These are phyloP conservation scores for Prosopis cineraria DNA, from an alignment of 306 rosid genomes.

Conservation along the genomic window DNA sequence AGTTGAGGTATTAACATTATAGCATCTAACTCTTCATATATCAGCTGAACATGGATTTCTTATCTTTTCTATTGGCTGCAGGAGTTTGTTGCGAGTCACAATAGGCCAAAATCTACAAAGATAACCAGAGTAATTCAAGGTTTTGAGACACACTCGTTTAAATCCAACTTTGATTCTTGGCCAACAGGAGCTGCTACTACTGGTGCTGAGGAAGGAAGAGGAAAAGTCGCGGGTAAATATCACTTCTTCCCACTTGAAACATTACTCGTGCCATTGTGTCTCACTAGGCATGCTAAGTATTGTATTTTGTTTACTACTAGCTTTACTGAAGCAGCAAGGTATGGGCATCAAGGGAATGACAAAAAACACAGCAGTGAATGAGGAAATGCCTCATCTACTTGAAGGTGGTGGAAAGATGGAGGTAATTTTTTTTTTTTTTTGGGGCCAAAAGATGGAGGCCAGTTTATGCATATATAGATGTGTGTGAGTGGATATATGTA, in stretches of 20 bases:
- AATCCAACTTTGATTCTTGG: conserved; percentile 93
- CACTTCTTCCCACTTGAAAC: conserved; percentile 29
- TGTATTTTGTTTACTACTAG: conserved; percentile 47
- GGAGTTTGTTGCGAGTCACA: conserved; percentile 79
- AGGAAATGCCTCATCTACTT: conserved; percentile 92
- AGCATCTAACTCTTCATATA: conserved; percentile 26
- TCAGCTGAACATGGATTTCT: conserved; percentile 34
- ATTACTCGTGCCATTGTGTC: conserved; percentile 33
- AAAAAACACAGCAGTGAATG: conserved; percentile 67
- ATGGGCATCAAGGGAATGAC: conserved; percentile 77
- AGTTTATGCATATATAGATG: too few relatives aligned
- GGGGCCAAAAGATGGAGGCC: too few relatives aligned
- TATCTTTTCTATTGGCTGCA: conserved; percentile 42
- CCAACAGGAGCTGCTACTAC: conserved; percentile 73
- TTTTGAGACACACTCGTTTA: conserved; percentile 86
- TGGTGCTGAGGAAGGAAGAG: conserved; percentile 87
- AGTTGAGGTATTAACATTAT: conserved; percentile 68
- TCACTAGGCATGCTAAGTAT: conserved; percentile 33
- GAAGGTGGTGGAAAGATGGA: conserved; percentile 97
- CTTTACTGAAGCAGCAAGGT: conserved; percentile 98
- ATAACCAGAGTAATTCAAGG: conserved; percentile 91
- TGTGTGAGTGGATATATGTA: neutral
- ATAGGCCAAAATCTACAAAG: conserved; percentile 81
- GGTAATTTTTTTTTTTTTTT: too few relatives aligned
- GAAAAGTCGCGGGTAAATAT: conserved; percentile 87